These are phyloP conservation scores for Triticum urartu DNA, from an alignment of 176 grass and related monocot genomes.

Conservation along the genomic window DNA sequence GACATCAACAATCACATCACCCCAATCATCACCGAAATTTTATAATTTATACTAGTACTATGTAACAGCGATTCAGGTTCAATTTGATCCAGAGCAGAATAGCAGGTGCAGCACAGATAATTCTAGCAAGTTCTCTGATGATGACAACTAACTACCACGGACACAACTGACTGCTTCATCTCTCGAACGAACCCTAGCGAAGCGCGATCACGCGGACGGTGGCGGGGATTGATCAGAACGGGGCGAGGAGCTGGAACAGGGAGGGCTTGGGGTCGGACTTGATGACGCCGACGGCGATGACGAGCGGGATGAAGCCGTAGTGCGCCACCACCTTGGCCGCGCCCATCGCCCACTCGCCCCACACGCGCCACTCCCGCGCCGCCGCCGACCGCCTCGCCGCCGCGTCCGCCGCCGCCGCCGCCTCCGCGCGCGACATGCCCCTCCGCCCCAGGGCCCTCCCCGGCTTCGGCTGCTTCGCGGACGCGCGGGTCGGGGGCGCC, in stretches of 20 bases:
- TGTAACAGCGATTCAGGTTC: neutral
- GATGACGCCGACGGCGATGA: neutral
- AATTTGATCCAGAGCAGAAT: neutral
- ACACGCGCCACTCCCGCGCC: neutral
- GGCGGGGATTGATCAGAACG: neutral
- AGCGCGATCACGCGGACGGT: neutral
- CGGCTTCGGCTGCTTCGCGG: neutral
- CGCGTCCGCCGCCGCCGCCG: constrained; percentile 1
- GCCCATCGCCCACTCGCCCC: neutral
- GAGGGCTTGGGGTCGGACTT: constrained; percentile 13
- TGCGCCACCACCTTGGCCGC: neutral
- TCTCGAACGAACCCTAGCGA: neutral
- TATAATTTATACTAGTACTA: neutral
- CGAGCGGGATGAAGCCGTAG: constrained; percentile 23
- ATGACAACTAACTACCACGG: too few relatives aligned
- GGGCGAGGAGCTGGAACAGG: neutral
- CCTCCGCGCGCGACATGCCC: neutral
- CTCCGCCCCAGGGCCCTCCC: neutral
- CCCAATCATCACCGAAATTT: neutral
- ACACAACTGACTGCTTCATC: neutral
- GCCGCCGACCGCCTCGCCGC: neutral
- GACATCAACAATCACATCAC: neutral
- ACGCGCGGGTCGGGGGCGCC: neutral
- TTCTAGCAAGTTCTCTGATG: neutral
- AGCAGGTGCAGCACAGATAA: neutral